Evolutionary conservation across 192 early-diverging fungal species (phyloP), one percentile per base, ranked within the genome.

Genomic region (Entomortierella lignicola): DNA sequence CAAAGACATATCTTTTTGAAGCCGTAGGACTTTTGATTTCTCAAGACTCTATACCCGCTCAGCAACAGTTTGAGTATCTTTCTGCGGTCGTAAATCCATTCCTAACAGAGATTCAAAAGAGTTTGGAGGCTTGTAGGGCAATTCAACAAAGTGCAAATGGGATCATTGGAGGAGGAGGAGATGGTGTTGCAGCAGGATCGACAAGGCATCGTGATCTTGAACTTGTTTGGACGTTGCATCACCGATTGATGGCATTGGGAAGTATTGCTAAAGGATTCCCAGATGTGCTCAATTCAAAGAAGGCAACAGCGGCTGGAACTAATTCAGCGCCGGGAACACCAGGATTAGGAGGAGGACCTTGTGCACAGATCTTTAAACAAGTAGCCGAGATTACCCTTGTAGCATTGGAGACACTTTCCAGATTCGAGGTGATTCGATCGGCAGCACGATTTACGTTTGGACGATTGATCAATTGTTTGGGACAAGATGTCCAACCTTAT

Each of bases 1-100:
- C 89, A 55, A 95, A 97, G 80, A 72, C 94, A 29, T 97, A 92
- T 80, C 72, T 97, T 39, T 97, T 96, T 85, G 97, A 98, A 80
- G 90, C 95, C 10, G 93, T 93, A 64, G 97, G 97, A n/a, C 86
- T 92, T 47, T 83, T 97, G 81, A 97, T 97, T 74, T 92, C 97
- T n/a, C 81, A 90, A 27, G 89, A 92, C 18, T 82, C 69, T 61
- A 82, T 94, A 52, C 85, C 91, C 47, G 77, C 85, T 37, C 82
- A 85, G 41, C 89, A 89, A 55, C 94, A 96, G 85, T 87, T 89
- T 66, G 87, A 93, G 68, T 87, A 86, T 29, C 79, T 87, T 17
- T 77, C 95, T 85, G 89, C 87, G 50, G 84, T 95, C 56, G 82
- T 97, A 63, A 86, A 83, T 47, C 95, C 96, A 32, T 85, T 97